Base-by-base conservation (phyloP, 2,329 filamentous ascomycete species). In the Fusarium devonianum region DNA sequence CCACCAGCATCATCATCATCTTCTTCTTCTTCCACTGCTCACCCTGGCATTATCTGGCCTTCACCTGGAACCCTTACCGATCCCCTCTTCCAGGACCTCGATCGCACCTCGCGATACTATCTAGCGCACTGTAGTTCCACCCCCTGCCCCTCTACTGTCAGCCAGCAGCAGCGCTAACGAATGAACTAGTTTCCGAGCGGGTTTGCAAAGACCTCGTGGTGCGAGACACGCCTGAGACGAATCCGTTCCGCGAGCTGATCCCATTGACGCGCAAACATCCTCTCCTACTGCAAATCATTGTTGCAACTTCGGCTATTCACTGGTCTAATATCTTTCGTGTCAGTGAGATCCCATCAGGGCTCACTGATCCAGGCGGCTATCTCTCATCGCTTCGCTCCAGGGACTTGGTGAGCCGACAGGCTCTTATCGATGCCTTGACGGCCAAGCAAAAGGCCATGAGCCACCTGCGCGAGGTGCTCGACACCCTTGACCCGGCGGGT, bases 171-270 rank as follows among this genome's bases (percentile, higher is more conserved):
- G 56, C 60, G 49, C 67, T 69, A 67, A 65, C 49, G 54, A 45
- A 56, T 43, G 42, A 43, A 29, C 29, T 40, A 80, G 71, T 79
- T 71, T 66, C 74, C 64, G 63, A 73, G 49, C 68, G 77, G 40
- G 71, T 85, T 46, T 84, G 80, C 65, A 75, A 78, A 64, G 81
- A 83, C 58, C 74, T 84, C 36, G 76, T 80, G 28, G 71, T 76
- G 43, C 73, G 78, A 58, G 78, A 80, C 64, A 70, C 70, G 4
- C 71, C 72, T 6, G 71, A 70, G 28, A 69, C 65, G 49, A 80
- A 81, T 46, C 78, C 78, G 3, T 80, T 80, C 42, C 72, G 75
- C 42, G 73, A 79, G 54, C 68, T 80, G 14, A 71, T 80, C 30
- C 77, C 78, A 4, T 67, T 79, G 44, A 78, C 77, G 12, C 69